These are phyloP conservation scores for Ophiostoma sp. DNA, from an alignment of 2,329 filamentous ascomycete genomes.

Conservation along the genomic window DNA sequence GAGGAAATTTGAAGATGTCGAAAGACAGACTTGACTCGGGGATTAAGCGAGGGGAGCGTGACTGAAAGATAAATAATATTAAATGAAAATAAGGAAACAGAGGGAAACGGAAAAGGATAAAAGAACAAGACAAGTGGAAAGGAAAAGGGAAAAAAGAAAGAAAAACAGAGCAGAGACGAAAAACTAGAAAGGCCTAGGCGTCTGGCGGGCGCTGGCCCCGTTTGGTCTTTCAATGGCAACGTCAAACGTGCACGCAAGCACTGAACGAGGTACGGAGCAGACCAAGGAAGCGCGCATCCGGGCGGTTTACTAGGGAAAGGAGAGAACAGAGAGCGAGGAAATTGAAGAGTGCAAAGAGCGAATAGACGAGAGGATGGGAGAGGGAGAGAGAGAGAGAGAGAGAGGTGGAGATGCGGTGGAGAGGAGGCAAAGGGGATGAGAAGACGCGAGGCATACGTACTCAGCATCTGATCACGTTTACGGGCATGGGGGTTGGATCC, in stretches of 20 bases:
- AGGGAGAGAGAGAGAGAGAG: background rate
- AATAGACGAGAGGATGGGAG: background rate
- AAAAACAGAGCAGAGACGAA: background rate
- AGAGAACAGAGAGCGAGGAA: background rate
- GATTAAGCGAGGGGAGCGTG: background rate
- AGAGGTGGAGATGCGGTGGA: background rate
- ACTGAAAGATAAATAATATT: background rate
- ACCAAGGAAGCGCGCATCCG: background rate
- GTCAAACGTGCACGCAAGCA: slow-evolving; percentile 1
- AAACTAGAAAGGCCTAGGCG: slow-evolving; percentile 13
- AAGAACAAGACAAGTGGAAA: background rate
- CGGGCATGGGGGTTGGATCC: background rate
- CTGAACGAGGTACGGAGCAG: background rate
- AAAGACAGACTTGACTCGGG: background rate
- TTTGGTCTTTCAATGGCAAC: background rate
- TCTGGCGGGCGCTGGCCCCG: background rate
- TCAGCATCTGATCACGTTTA: too few relatives aligned
- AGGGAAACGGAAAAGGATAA: background rate
- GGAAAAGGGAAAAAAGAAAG: background rate
- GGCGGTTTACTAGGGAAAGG: background rate
- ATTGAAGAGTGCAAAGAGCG: background rate
- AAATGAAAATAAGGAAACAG: background rate
- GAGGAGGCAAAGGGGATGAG: background rate
- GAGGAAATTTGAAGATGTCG: background rate
- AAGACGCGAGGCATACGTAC: background rate